Evolutionary conservation across 331 rosid species (phyloP), one percentile per base, ranked within the genome.

Genomic region (Stylosanthes scabra): DNA sequence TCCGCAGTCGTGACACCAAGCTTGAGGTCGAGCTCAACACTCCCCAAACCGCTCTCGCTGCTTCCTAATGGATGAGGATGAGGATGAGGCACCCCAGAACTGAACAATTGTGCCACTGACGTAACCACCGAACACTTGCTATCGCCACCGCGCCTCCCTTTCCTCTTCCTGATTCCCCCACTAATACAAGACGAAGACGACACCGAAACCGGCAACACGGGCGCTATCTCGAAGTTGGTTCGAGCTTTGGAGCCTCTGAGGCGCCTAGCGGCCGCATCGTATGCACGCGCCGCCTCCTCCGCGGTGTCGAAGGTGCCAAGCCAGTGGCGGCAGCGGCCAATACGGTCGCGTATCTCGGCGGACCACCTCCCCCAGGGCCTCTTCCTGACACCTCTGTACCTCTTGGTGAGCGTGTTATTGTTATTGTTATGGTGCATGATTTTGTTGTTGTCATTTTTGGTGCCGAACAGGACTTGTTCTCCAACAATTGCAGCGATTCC

Each of bases 311-410:
- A 92, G 0, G 98, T 92, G 4, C 98, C 96, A 0, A 92, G 83
- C 98, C 98, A 92, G 75, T 92, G 98, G 12, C 98, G 78, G 86
- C 98, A 92, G 47, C 96, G 72, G 2, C 99, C 99, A 4, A 94
- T 88, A 3, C 95, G 68, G 85, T 94, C 99, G 0, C 99, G 88
- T 55, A 94, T 94, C 89, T 94, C 99, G 7, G 99, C 99, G 12
- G 99, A 94, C 93, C 96, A 94, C 70, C 99, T 78, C 4, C 99
- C 99, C 99, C 99, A 94, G 1, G 99, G 99, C 63, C 99, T 74
- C 87, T 94, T 91, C 72, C 99, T 84, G 45, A 94, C 99, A 51
- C 99, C 99, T 47, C 99, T 80, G 75, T 94, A 94, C 78, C 64
- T 87, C 78, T 61, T 73, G 2, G 5, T 20, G 25, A 1, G 25